These are phyloP conservation scores for Spinellus fusiger DNA, from an alignment of 192 early-diverging fungal genomes.

Conservation along the genomic window DNA sequence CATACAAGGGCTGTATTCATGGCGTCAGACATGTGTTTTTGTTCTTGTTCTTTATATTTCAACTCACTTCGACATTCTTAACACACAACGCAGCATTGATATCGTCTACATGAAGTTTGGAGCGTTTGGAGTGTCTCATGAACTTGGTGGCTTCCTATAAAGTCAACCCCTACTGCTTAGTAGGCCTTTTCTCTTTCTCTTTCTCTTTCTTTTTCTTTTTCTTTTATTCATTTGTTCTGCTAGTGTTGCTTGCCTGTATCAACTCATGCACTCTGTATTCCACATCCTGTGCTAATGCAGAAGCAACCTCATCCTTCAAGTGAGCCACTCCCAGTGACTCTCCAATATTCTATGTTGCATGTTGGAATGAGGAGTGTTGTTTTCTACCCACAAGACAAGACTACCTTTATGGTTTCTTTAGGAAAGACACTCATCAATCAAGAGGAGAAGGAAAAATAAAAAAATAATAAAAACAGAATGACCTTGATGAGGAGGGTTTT, in stretches of 20 bases:
- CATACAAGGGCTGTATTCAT: constrained; percentile 74
- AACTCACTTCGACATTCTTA: constrained; percentile 80
- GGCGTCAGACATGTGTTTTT: neutral
- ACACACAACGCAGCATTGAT: constrained; percentile 88
- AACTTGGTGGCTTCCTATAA: constrained; percentile 88
- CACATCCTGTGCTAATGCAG: constrained; percentile 81
- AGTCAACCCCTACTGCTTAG: neutral
- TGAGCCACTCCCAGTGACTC: constrained; percentile 78
- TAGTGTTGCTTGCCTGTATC: constrained; percentile 49
- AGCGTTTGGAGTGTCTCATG: constrained; percentile 90
- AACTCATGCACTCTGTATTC: constrained; percentile 95
- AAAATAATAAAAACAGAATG: too few relatives aligned
- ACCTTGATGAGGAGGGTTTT: neutral
- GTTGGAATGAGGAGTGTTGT: neutral
- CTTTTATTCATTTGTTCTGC: neutral
- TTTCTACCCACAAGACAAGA: neutral
- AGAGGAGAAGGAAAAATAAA: neutral
- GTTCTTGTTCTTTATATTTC: neutral
- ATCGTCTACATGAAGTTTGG: constrained; percentile 76
- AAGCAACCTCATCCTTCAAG: constrained; percentile 83
- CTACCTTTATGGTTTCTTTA: constrained; percentile 53
- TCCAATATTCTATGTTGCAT: constrained; percentile 58
- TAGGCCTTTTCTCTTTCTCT: neutral
- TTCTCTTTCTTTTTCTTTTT: neutral
- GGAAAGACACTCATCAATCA: constrained; percentile 41